Conservation (phyloP, 2,329 filamentous ascomycete genomes). For the Ascochyta viciae-villosae region DNA sequence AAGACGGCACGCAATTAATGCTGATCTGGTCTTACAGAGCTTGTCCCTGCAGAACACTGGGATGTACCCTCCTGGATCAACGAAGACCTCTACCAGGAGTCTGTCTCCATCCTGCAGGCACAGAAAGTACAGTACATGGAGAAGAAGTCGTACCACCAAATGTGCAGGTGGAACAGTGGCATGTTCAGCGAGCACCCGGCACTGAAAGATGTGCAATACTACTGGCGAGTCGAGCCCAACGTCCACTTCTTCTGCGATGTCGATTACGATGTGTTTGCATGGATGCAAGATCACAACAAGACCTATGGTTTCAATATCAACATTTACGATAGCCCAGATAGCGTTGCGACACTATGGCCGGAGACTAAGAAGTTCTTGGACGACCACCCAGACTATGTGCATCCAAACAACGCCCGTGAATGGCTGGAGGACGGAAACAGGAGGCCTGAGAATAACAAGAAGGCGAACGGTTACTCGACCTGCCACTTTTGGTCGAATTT, state of each 20-base stretch:
- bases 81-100: constrained; percentile 82
- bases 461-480: constrained; percentile 92
- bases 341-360: constrained; percentile 91
- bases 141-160: constrained; percentile 93
- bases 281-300: constrained; percentile 98
- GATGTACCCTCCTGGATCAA: constrained; percentile 92
- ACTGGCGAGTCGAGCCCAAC: constrained; percentile 98
- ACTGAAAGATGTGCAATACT: constrained; percentile 81
- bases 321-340: constrained; percentile 89
- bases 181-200: constrained; percentile 97
- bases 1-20: background rate
- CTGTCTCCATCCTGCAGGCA: constrained; percentile 80
- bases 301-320: constrained; percentile 99
- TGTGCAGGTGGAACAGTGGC: constrained; percentile 99
- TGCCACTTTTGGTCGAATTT: constrained; percentile 99
- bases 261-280: constrained; percentile 97
- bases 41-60: constrained; percentile 97
- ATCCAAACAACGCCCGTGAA: constrained; percentile 82
- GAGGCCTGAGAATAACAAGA: constrained; percentile 78
- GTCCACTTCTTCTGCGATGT: constrained; percentile 99
- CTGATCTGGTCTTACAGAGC: constrained; percentile 60
- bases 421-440: constrained; percentile 84
- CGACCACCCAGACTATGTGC: constrained; percentile 80
- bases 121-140: constrained; percentile 89
- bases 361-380: constrained; percentile 90